Evolutionary conservation across 805 yeast genomes (phyloP).

Genomic region (Wickerhamiella parazyma): DNA sequence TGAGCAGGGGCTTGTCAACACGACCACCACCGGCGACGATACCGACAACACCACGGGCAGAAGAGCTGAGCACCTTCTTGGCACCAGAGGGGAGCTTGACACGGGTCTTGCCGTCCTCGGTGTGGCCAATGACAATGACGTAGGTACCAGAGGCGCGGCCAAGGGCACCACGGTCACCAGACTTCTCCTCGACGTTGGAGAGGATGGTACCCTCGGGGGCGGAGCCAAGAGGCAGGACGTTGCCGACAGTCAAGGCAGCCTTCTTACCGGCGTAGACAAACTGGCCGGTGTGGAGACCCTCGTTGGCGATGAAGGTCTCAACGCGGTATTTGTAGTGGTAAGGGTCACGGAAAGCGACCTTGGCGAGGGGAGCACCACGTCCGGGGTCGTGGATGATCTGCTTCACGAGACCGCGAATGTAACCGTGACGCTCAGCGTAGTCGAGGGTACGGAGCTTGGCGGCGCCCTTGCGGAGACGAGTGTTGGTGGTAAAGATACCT

Average conservation of each 20-base stretch:
- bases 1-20: constrained; percentile 97
- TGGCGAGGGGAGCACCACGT: constrained; percentile 99
- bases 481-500: constrained; percentile 98
- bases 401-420: constrained; percentile 98
- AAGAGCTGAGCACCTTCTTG: constrained; percentile 88
- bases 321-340: constrained; percentile 96
- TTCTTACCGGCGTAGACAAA: constrained; percentile 97
- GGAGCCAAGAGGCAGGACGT: constrained; percentile 90
- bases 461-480: constrained; percentile 99
- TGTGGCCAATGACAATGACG: constrained; percentile 98
- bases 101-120: constrained; percentile 98
- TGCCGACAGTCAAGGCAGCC: constrained; percentile 88
- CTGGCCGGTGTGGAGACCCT: constrained; percentile 99
- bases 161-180: constrained; percentile 99
- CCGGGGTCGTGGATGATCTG: constrained; percentile 99
- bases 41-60: constrained; percentile 99
- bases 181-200: constrained; percentile 96
- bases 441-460: constrained; percentile 99
- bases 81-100: constrained; percentile 99
- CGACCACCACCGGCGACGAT: constrained; percentile 99
- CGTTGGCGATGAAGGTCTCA: constrained; percentile 98
- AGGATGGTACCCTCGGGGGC: constrained; percentile 99
- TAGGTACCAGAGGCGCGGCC: constrained; percentile 99
- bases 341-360: constrained; percentile 98
- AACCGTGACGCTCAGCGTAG: constrained; percentile 99